These are phyloP conservation scores for Amaranthus hypochondriacus DNA, from an alignment of 148 eudicot species.

Conservation along the genomic window DNA sequence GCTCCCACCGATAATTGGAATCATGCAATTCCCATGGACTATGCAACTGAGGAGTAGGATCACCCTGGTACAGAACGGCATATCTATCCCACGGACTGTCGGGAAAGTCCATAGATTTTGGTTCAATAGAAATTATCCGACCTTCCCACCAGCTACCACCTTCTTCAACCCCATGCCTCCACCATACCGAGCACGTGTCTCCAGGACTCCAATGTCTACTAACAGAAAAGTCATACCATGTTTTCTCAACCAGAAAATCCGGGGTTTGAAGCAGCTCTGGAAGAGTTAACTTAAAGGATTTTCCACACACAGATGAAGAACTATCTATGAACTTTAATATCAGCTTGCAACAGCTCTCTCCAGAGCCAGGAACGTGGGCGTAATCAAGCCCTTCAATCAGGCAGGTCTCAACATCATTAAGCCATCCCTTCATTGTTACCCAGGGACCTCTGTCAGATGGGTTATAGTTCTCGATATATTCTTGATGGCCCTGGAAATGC, in stretches of 20 bases:
- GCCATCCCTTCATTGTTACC: constrained; percentile 35
- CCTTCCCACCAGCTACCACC: constrained; percentile 91
- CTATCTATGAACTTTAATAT: constrained; percentile 56
- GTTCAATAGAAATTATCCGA: constrained; percentile 37
- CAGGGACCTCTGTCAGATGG: constrained; percentile 51
- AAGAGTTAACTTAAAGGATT: constrained; percentile 51
- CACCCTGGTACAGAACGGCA: constrained; percentile 47
- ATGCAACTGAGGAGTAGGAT: constrained; percentile 37
- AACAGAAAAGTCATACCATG: constrained; percentile 61
- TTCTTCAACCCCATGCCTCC: constrained; percentile 58
- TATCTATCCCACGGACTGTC: constrained; percentile 94
- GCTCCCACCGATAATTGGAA: constrained; percentile 47
- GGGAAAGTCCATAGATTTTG: constrained; percentile 56
- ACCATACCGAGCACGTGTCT: constrained; percentile 83
- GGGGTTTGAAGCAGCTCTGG: constrained; percentile 66
- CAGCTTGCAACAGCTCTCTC: constrained; percentile 86
- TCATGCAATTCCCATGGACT: constrained; percentile 93
- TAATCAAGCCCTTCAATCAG: constrained; percentile 55
- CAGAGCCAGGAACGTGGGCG: constrained; percentile 60
- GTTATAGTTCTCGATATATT: constrained; percentile 38
- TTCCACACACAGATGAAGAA: constrained; percentile 38
- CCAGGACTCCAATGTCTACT: constrained; percentile 55
- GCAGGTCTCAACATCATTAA: constrained; percentile 71
- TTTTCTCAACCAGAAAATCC: constrained; percentile 85
- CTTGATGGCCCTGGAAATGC: constrained; percentile 74